These are phyloP conservation scores for Pseudofabraea citricarpa DNA, from an alignment of 2,329 filamentous ascomycete genomes.

Conservation along the genomic window DNA sequence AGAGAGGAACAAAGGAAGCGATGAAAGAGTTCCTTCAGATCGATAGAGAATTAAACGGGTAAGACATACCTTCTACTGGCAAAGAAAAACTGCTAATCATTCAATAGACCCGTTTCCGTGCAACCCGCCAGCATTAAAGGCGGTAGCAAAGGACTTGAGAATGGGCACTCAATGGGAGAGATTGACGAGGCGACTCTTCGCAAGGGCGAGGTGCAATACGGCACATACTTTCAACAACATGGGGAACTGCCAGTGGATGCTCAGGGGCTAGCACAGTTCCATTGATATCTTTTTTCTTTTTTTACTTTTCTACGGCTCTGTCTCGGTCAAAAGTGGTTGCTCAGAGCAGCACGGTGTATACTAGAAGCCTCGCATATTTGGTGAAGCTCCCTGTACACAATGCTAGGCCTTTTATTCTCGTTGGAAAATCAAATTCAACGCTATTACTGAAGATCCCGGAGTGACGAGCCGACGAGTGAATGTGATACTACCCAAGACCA, in stretches of 20 bases:
- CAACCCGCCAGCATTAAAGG: constrained; percentile 32
- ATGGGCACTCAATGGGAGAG: constrained; percentile 35
- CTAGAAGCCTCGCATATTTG: too few species aligned
- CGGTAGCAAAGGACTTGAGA: constrained; percentile 35
- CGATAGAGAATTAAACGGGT: constrained; percentile 86
- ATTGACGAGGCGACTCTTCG: constrained; percentile 36
- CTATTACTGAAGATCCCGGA: too few species aligned
- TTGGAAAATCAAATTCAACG: too few species aligned
- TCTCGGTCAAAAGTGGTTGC: too few species aligned
- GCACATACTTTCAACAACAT: constrained; percentile 35
- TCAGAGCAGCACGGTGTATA: too few species aligned
- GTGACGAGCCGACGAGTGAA: too few species aligned
- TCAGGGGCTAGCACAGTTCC: constrained; percentile 23
- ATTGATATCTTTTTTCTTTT: constrained; percentile 6
- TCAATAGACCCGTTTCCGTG: constrained; percentile 36
- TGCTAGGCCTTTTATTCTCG: too few species aligned
- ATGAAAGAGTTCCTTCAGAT: constrained; percentile 82
- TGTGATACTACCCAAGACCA: too few species aligned
- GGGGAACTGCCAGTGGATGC: constrained; percentile 19
- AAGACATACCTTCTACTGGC: constrained; percentile 26
- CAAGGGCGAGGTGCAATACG: constrained; percentile 38
- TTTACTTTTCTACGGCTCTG: background rate
- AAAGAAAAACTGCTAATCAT: constrained; percentile 8
- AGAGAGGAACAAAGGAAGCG: constrained; percentile 74
- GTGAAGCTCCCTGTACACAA: too few species aligned